A percentile compares a stretch with the other conserved stretches of the same genome.
Conservation (phyloP, 768 basidiomycete genomes). For the Auricularia sp. region DNA sequence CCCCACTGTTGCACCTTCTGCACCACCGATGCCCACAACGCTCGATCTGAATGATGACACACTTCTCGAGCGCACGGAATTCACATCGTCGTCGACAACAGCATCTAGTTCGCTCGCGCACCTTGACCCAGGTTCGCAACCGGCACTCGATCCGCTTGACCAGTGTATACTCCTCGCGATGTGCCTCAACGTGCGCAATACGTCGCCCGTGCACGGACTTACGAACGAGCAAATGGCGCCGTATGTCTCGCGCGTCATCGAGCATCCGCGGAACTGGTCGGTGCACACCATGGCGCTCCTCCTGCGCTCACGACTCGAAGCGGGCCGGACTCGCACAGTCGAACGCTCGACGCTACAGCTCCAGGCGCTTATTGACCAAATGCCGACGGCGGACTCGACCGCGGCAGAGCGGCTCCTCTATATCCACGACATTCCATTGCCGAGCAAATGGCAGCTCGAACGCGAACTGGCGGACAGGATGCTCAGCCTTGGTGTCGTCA, state of each 20-base stretch:
- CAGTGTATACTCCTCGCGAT: slow-evolving; percentile 87
- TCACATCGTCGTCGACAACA: slow-evolving; percentile 61
- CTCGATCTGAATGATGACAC: slow-evolving; percentile 91
- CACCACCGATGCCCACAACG: slow-evolving; percentile 53
- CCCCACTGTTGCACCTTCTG: not conserved
- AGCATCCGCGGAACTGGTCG: slow-evolving; percentile 90
- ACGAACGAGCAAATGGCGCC: slow-evolving; percentile 89
- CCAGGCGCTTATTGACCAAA: slow-evolving; percentile 92
- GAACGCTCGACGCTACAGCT: slow-evolving; percentile 89
- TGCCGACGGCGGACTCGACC: slow-evolving; percentile 74
- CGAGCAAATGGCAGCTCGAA: slow-evolving; percentile 90
- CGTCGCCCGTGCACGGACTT: slow-evolving; percentile 80
- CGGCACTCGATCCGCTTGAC: slow-evolving; percentile 83
- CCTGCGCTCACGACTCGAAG: slow-evolving; percentile 84
- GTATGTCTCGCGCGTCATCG: slow-evolving; percentile 81
- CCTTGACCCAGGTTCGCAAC: slow-evolving; percentile 76
- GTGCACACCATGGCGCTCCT: slow-evolving; percentile 94
- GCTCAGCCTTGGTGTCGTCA: slow-evolving; percentile 75
- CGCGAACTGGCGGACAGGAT: slow-evolving; percentile 79
- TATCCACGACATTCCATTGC: slow-evolving; percentile 72
- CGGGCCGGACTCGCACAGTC: slow-evolving; percentile 80
- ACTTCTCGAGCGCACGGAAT: slow-evolving; percentile 86
- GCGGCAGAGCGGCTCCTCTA: slow-evolving; percentile 67
- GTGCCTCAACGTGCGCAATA: slow-evolving; percentile 84
- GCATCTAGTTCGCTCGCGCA: slow-evolving; percentile 40